These are phyloP conservation scores for Melampsora americana DNA, from an alignment of 1,284 basidiomycete genomes.

Conservation along the genomic window DNA sequence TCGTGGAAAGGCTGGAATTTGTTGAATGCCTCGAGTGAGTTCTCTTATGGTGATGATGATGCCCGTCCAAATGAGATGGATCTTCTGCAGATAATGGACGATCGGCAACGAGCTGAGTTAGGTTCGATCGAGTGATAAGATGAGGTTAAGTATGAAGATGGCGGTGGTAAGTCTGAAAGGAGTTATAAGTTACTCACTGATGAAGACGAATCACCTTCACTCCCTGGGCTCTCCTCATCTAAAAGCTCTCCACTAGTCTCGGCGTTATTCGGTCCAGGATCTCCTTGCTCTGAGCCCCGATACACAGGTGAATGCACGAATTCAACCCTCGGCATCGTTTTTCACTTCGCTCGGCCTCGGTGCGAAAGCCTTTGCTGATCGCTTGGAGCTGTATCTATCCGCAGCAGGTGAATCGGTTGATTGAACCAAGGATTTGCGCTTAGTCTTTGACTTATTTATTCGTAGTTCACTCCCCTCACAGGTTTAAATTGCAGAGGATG, in stretches of 20 bases:
- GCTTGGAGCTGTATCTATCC: too few species aligned
- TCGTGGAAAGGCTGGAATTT: neutral
- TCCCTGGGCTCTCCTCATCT: slow-evolving; percentile 6
- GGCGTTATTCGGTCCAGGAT: too few species aligned
- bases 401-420: too few species aligned
- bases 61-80: neutral
- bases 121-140: neutral
- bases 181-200: neutral
- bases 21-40: neutral
- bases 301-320: neutral
- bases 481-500: too few species aligned
- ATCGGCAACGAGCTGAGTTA: too few species aligned
- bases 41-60: neutral
- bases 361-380: too few species aligned
- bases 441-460: too few species aligned
- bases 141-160: neutral
- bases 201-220: neutral
- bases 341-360: neutral
- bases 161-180: neutral
- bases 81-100: neutral
- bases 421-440: too few species aligned
- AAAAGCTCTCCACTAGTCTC: neutral
- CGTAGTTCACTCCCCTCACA: too few species aligned
- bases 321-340: slow-evolving; percentile 2
- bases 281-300: neutral